Percentiles rank a stretch among this genome's conserved stretches.
Conservation (phyloP, 257 asterid genomes). For the Gentiana dahurica region DNA sequence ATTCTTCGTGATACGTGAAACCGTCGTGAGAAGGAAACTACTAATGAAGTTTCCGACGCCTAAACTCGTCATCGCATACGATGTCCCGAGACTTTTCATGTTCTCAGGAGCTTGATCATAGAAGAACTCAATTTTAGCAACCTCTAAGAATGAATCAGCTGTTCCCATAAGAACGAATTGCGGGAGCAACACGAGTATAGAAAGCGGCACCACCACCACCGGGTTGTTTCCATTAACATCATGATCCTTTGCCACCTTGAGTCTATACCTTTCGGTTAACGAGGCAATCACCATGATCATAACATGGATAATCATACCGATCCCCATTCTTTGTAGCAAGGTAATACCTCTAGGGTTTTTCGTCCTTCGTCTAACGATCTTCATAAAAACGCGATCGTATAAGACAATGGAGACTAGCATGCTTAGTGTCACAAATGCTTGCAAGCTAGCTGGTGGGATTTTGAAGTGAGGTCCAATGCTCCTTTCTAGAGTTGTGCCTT, state of each 20-base stretch:
- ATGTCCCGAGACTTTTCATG: slow-evolving; percentile 82
- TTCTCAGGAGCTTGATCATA: slow-evolving; percentile 88
- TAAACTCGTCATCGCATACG: slow-evolving; percentile 48
- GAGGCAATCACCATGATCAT: slow-evolving; percentile 60
- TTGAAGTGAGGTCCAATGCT: slow-evolving; percentile 15
- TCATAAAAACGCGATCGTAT: slow-evolving; percentile 52
- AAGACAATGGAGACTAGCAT: slow-evolving; percentile 62
- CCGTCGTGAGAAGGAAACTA: slow-evolving; percentile 46
- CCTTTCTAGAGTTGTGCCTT: slow-evolving; percentile 4
- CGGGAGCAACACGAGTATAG: slow-evolving; percentile 60
- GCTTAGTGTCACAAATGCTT: slow-evolving; percentile 60
- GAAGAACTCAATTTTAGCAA: slow-evolving; percentile 70
- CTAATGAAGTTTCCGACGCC: slow-evolving; percentile 77
- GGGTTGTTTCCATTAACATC: slow-evolving; percentile 22
- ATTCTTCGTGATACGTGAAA: slow-evolving; percentile 37
- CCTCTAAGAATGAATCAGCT: slow-evolving; percentile 74
- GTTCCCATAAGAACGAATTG: slow-evolving; percentile 70
- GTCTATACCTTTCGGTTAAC: slow-evolving; percentile 40
- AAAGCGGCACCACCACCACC: slow-evolving; percentile 33
- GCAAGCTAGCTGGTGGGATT: slow-evolving; percentile 34
- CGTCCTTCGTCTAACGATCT: slow-evolving; percentile 30
- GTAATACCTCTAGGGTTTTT: slow-evolving; percentile 72
- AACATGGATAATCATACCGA: slow-evolving; percentile 58
- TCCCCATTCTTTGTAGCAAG: slow-evolving; percentile 80
- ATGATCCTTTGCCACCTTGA: slow-evolving; percentile 38